phyloP scores from a whole-genome alignment of 192 early-diverging fungal genomes.

The Coemansia sp. region DNA sequence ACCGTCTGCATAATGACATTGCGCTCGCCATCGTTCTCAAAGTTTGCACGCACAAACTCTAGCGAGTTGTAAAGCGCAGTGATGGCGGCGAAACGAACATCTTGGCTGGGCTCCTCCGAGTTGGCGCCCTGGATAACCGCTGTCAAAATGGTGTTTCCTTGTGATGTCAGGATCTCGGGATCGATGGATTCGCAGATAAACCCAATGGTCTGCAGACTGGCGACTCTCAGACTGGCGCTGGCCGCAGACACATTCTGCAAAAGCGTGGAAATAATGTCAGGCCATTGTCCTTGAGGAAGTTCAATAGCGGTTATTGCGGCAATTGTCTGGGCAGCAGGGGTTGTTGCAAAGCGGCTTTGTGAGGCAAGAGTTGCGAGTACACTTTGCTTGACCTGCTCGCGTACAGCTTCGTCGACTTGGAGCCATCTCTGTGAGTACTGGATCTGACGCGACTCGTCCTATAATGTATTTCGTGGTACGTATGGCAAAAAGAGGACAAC shows the following conservation, averaged over 20 bases:
- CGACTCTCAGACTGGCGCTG: constrained; percentile 71
- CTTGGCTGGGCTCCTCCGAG: constrained; percentile 84
- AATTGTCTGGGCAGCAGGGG: constrained; percentile 77
- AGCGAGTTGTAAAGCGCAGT: constrained; percentile 92
- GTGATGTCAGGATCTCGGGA: constrained; percentile 73
- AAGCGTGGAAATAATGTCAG: constrained; percentile 79
- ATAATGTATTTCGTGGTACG: constrained; percentile 1
- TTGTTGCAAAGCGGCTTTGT: constrained; percentile 57
- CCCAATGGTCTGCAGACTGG: constrained; percentile 87
- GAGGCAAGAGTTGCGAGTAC: constrained; percentile 50
- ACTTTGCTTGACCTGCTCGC: constrained; percentile 71
- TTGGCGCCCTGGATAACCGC: constrained; percentile 94
- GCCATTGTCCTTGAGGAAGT: constrained; percentile 84
- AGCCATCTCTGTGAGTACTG: constrained; percentile 69
- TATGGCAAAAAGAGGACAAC: background rate
- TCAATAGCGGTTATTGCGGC: constrained; percentile 93
- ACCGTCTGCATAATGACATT: constrained; percentile 99
- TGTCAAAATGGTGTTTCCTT: constrained; percentile 90
- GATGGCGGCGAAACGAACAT: constrained; percentile 86
- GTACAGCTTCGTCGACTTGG: constrained; percentile 56
- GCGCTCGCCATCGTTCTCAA: constrained; percentile 90
- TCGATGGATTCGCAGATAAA: constrained; percentile 89
- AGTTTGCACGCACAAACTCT: constrained; percentile 92
- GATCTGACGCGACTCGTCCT: constrained; percentile 56
- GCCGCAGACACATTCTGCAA: constrained; percentile 73